Base-by-base conservation (phyloP, 306 rosid genomes). In the Delonix regia region DNA sequence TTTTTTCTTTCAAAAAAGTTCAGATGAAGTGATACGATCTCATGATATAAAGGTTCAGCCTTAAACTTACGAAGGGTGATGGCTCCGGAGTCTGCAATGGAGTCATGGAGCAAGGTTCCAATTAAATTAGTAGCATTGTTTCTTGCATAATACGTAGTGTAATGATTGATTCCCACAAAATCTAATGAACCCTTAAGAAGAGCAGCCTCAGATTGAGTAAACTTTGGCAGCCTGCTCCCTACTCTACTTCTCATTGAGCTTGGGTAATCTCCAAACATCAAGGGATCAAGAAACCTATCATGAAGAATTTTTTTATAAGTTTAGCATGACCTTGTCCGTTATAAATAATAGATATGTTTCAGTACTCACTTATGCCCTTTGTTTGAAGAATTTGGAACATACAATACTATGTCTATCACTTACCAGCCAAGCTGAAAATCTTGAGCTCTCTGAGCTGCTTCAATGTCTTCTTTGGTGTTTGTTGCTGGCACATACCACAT, bases 351-450 rank as follows among this genome's bases (percentile, higher is more conserved):
- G 18, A 33, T 15, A 53, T 16, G 13, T 10, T 60, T 69, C 34
- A 69, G 57, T 27, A 61, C 42, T 74, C 76, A 60, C 64, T 28
- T 24, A 44, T 75, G 49, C 18, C 21, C 44, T 76, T 71, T 42
- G 2, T 45, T 28, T 4, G 3, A 55, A 21, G 27, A 44, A 61
- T 60, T 41, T 59, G 57, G 7, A 73, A 9, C 33, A 16, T 38
- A 33, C 56, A 80, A 5, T 51, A 73, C 27, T n/a, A 12, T 61
- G 81, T 36, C 27, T 49, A 52, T 39, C 60, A 85, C 71, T 78
- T 81, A 96, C 99, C 99, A 96, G 74, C 99, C 98, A 22, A 96
- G 89, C 86, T 93, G 98, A 91, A 96, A 96, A 79, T 96, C 99
- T 74, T 90, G 96, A 45, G 98, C 99, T 86, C 96, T 84, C 65